phyloP scores from a whole-genome alignment of 225 moss, liverwort and hornwort genomes.

The Pseudisothecium myosuroides region DNA sequence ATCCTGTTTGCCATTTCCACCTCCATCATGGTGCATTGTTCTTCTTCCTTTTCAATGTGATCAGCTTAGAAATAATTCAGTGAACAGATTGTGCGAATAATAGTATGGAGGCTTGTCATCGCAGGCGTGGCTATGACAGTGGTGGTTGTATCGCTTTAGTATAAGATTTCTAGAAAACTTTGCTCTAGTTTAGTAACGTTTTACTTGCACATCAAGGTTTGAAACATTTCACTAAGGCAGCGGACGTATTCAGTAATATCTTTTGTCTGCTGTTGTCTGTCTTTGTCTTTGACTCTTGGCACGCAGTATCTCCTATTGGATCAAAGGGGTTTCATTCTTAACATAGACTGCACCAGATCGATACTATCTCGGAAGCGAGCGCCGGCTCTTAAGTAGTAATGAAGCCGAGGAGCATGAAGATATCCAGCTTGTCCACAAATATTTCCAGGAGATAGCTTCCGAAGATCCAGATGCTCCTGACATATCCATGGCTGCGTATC shows the following conservation, averaged over 20 bases:
- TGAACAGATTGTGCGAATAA: neutral
- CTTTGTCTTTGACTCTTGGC: neutral
- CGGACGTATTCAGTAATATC: neutral
- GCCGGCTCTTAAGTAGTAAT: constrained; percentile 31
- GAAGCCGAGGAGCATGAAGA: constrained; percentile 64
- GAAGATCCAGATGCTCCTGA: constrained; percentile 50
- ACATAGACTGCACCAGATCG: constrained; percentile 63
- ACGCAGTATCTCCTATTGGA: neutral
- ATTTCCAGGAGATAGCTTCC: constrained; percentile 40
- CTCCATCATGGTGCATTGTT: neutral
- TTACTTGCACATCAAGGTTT: neutral
- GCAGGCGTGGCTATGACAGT: neutral
- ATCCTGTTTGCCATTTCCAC: constrained; percentile 33
- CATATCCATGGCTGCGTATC: constrained; percentile 69
- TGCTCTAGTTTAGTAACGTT: neutral
- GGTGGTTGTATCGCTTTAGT: neutral
- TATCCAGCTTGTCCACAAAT: constrained; percentile 56
- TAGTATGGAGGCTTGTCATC: neutral
- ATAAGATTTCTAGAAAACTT: neutral
- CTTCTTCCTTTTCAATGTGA: neutral
- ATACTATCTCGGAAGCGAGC: constrained; percentile 69
- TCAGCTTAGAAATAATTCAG: neutral
- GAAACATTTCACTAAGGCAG: neutral
- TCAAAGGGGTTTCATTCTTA: constrained; percentile 20
- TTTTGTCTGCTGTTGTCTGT: neutral